phyloP scores from a whole-genome alignment of 192 early-diverging fungal genomes.

The Backusella luteola region DNA sequence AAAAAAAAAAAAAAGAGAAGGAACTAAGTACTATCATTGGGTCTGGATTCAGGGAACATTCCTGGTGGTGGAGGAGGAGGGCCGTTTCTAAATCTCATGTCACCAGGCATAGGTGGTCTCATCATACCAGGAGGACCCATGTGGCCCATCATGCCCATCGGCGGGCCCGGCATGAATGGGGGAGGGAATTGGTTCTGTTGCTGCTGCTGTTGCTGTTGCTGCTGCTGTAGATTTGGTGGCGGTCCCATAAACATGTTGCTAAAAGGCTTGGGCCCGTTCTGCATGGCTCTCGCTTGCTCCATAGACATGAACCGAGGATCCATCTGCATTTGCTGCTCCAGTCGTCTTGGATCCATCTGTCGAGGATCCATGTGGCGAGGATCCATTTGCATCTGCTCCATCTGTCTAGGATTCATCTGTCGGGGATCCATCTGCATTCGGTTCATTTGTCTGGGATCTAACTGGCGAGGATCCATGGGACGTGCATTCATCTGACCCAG shows the following conservation, averaged over 20 bases:
- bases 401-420: not conserved
- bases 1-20: not conserved
- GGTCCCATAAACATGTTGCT: constrained; percentile 23
- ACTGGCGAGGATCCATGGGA: not conserved
- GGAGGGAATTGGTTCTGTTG: not conserved
- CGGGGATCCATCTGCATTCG: not conserved
- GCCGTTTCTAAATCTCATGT: constrained; percentile 12
- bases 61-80: constrained; percentile 2
- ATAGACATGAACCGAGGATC: constrained; percentile 10
- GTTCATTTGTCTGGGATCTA: constrained; percentile 1
- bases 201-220: not conserved
- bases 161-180: constrained; percentile 13
- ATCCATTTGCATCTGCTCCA: constrained; percentile 3
- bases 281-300: constrained; percentile 8
- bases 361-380: not conserved
- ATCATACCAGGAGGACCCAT: constrained; percentile 15
- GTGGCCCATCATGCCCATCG: constrained; percentile 16
- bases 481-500: constrained; percentile 9
- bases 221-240: constrained; percentile 15
- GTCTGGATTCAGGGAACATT: constrained; percentile 14
- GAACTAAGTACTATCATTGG: constrained; percentile 3
- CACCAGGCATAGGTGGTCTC: constrained; percentile 5
- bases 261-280: constrained; percentile 4
- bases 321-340: constrained; percentile 13
- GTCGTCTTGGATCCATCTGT: not conserved